These are phyloP conservation scores for Apiospora hydei DNA, from an alignment of 2,329 filamentous ascomycete species.

Conservation along the genomic window DNA sequence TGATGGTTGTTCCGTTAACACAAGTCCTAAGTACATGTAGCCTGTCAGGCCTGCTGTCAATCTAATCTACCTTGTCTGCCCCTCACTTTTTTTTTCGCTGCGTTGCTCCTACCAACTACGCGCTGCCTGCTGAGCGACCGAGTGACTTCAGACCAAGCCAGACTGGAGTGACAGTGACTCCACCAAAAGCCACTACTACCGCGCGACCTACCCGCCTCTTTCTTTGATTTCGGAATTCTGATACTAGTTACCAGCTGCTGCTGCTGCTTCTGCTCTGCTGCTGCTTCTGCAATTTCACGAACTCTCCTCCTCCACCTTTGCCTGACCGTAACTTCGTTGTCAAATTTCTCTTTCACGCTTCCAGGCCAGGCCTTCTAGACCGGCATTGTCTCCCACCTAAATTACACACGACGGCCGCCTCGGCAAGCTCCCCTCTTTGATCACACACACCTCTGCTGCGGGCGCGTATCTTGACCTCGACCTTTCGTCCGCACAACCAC, in stretches of 20 bases:
- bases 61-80: background rate
- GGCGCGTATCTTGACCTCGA: conserved; percentile 21
- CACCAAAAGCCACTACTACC: conserved; percentile 19
- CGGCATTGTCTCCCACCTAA: background rate
- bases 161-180: conserved; percentile 8
- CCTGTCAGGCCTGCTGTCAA: background rate
- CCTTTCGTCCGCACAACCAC: conserved; percentile 32
- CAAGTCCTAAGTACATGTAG: background rate
- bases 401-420: conserved; percentile 19
- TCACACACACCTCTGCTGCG: conserved; percentile 14
- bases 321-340: conserved; percentile 18
- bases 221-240: conserved; percentile 15
- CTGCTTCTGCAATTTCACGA: conserved; percentile 14
- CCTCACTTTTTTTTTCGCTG: conserved; percentile 16
- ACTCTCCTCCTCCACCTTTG: conserved; percentile 20
- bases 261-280: background rate
- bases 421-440: conserved; percentile 22
- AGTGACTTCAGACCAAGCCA: background rate
- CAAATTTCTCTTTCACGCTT: background rate
- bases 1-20: background rate
- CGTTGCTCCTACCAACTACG: conserved; percentile 20
- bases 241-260: conserved; percentile 6
- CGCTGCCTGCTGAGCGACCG: background rate
- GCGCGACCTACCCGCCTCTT: conserved; percentile 21
- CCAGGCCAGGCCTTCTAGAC: background rate